Percentiles rank a stretch among this genome's conserved stretches.
phyloP scores from a whole-genome alignment of 225 moss, liverwort and hornwort species.

The Lunularia cruciata region DNA sequence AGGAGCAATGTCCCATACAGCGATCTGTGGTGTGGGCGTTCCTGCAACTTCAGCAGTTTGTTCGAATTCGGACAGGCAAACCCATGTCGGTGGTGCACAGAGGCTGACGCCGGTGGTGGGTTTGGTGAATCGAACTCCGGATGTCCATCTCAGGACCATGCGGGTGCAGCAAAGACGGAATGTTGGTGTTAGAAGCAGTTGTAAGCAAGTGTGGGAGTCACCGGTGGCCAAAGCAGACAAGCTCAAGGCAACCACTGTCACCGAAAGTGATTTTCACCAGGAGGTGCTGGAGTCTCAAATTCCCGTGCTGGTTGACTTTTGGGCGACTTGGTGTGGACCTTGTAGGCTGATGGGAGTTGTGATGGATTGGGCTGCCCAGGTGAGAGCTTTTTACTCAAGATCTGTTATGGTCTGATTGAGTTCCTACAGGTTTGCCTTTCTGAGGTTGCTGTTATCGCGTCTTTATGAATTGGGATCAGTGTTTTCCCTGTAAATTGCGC shows the following conservation, averaged over 20 bases:
- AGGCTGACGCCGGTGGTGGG: constrained; percentile 32
- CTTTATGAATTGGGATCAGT: no score
- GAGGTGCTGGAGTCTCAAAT: constrained; percentile 66
- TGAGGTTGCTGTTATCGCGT: no score
- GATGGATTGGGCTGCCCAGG: constrained; percentile 66
- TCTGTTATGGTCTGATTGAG: no score
- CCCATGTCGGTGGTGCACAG: constrained; percentile 9
- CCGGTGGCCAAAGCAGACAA: not conserved
- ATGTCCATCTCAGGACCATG: constrained; percentile 15
- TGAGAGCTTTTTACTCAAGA: constrained; percentile 16
- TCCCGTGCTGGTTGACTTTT: constrained; percentile 86
- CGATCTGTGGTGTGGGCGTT: constrained; percentile 23
- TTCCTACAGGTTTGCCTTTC: no score
- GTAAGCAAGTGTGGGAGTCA: constrained; percentile 2
- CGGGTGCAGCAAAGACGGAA: constrained; percentile 17
- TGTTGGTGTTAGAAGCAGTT: constrained; percentile 1
- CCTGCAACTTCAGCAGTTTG: constrained; percentile 13
- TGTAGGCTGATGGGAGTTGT: constrained; percentile 72
- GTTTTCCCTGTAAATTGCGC: no score
- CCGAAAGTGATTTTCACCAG: constrained; percentile 46
- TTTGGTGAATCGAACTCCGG: constrained; percentile 31
- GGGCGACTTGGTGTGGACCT: constrained; percentile 89
- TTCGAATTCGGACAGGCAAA: not conserved
- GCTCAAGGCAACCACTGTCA: constrained; percentile 48
- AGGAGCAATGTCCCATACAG: constrained; percentile 30